Evolutionary conservation across 768 basidiomycete genomes (phyloP).

Genomic region (Russula emetica): DNA sequence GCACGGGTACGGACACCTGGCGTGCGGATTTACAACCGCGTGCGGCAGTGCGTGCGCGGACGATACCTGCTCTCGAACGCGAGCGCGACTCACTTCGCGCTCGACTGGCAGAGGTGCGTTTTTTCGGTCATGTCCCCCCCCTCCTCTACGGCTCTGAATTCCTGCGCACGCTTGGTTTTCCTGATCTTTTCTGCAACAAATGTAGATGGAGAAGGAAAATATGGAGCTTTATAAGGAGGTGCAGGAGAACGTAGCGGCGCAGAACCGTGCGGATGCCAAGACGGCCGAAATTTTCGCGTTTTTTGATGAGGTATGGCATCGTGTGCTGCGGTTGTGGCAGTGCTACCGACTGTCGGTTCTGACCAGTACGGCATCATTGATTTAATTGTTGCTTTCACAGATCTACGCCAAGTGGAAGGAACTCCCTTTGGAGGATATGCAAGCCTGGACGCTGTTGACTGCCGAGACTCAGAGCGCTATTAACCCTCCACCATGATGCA

Average conservation of each 20-base stretch:
- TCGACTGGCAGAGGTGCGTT: constrained; percentile 37
- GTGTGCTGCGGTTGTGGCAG: neutral
- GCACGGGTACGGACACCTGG: constrained; percentile 53
- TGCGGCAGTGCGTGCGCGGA: constrained; percentile 57
- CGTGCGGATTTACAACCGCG: constrained; percentile 58
- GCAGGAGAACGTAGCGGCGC: constrained; percentile 45
- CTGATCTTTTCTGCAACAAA: neutral
- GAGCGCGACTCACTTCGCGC: constrained; percentile 41
- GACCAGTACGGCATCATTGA: neutral
- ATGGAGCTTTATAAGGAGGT: constrained; percentile 43
- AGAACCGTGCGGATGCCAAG: constrained; percentile 45
- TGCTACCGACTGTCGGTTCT: neutral
- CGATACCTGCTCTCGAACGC: constrained; percentile 52
- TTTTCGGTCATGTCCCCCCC: neutral
- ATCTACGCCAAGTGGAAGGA: constrained; percentile 48
- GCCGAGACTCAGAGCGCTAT: constrained; percentile 36
- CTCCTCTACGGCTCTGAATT: neutral
- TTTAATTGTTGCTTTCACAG: constrained; percentile 33
- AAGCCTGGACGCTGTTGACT: constrained; percentile 38
- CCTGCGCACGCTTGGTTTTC: no score
- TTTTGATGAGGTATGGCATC: constrained; percentile 47
- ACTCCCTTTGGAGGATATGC: constrained; percentile 61
- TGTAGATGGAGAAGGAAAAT: constrained; percentile 55
- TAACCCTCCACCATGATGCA: constrained; percentile 13
- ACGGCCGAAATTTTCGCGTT: constrained; percentile 47